Conservation (phyloP, 2,329 filamentous ascomycete genomes). For the Parastagonospora nodorum region DNA sequence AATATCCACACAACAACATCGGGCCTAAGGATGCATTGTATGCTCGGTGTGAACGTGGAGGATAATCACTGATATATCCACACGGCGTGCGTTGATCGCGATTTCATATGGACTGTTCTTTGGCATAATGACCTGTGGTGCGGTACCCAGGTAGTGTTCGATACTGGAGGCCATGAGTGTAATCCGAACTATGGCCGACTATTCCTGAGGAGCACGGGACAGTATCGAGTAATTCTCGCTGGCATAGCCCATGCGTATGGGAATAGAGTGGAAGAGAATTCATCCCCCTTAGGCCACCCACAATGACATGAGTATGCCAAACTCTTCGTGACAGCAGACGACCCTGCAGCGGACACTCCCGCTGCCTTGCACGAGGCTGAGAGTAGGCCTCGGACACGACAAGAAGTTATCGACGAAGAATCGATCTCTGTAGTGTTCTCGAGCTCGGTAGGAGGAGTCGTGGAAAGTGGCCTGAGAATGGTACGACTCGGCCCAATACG, state of each 20-base stretch:
- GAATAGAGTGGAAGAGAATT: neutral
- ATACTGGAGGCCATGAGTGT: too few relatives aligned
- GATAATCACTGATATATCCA: too few relatives aligned
- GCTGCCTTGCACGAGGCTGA: slow-evolving; percentile 15
- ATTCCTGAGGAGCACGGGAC: too few relatives aligned
- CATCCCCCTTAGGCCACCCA: neutral
- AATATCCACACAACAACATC: slow-evolving; percentile 13
- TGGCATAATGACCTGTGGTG: too few relatives aligned
- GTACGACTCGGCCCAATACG: slow-evolving; percentile 9
- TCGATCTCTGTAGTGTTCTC: slow-evolving; percentile 3
- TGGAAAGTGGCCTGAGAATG: slow-evolving; percentile 24
- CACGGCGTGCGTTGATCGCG: too few relatives aligned
- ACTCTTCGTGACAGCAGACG: slow-evolving; percentile 4
- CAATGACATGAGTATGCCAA: neutral
- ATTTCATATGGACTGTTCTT: too few relatives aligned
- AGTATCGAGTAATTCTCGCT: too few relatives aligned
- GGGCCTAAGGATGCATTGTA: slow-evolving; percentile 3
- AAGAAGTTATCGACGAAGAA: neutral
- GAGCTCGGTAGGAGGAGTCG: neutral
- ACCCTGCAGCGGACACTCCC: slow-evolving; percentile 18
- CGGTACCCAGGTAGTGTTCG: too few relatives aligned
- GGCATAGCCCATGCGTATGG: too few relatives aligned
- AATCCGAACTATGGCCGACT: too few relatives aligned
- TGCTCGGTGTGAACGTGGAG: neutral
- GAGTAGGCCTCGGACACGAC: slow-evolving; percentile 12